phyloP scores from a whole-genome alignment of 345 rosid genomes.

The Lumnitzera racemosa region DNA sequence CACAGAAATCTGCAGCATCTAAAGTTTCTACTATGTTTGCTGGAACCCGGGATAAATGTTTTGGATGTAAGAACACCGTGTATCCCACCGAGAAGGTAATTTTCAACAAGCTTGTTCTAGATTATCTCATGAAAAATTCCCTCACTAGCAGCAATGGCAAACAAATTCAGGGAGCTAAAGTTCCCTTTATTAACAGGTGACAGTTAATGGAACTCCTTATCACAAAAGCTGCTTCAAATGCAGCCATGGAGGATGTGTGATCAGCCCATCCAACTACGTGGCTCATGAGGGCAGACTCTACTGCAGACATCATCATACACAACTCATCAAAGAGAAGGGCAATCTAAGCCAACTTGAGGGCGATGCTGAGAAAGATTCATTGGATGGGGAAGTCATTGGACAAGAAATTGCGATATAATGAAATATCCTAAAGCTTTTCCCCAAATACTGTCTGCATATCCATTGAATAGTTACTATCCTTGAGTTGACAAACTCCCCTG shows the following conservation, averaged over 20 bases:
- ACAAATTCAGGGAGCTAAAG: background rate
- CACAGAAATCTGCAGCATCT: conserved; percentile 67
- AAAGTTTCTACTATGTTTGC: conserved; percentile 86
- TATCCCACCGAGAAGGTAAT: conserved; percentile 92
- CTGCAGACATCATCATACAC: conserved; percentile 95
- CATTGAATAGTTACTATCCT: background rate
- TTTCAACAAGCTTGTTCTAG: background rate
- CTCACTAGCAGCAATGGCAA: too few relatives aligned
- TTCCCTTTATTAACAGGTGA: conserved; percentile 39
- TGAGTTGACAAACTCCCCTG: background rate
- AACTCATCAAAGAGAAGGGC: conserved; percentile 90
- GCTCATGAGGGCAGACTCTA: conserved; percentile 96
- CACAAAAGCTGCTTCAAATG: conserved; percentile 99
- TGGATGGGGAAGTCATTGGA: conserved; percentile 3
- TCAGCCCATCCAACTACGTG: conserved; percentile 89
- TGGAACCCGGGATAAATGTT: conserved; percentile 89
- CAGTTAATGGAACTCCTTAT: conserved; percentile 90
- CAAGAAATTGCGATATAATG: background rate
- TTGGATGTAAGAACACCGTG: conserved; percentile 77
- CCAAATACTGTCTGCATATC: background rate
- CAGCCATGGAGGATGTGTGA: conserved; percentile 90
- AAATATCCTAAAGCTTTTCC: too few relatives aligned
- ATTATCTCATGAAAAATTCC: background rate
- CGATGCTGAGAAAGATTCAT: conserved; percentile 33
- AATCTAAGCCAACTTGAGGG: conserved; percentile 96